phyloP scores from a whole-genome alignment of 108 stramenopile species.

The Bacterosira constricta region DNA sequence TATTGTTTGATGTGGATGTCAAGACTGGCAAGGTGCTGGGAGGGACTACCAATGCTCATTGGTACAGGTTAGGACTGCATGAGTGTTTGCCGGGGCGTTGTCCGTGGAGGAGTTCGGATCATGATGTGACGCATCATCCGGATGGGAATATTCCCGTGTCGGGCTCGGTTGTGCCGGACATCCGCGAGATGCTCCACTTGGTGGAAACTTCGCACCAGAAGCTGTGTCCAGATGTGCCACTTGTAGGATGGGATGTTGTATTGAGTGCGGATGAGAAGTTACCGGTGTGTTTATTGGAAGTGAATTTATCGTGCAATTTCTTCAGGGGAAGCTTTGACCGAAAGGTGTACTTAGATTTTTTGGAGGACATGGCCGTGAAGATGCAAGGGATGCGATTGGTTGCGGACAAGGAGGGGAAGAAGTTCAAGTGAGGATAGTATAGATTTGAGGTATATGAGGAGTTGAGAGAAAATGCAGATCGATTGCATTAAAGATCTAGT shows the following conservation, averaged over 20 bases:
- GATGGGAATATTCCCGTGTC: slow-evolving; percentile 80
- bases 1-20: slow-evolving; percentile 96
- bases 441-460: no score
- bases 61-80: slow-evolving; percentile 89
- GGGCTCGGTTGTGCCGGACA: slow-evolving; percentile 73
- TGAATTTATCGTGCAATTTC: slow-evolving; percentile 85
- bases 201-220: slow-evolving; percentile 81
- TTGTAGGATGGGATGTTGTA: slow-evolving; percentile 90
- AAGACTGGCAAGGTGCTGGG: slow-evolving; percentile 76
- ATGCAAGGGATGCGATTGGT: slow-evolving; percentile 51
- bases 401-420: slow-evolving; percentile 44
- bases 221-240: slow-evolving; percentile 80
- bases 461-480: no score
- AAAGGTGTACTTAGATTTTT: slow-evolving; percentile 74
- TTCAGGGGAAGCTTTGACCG: slow-evolving; percentile 85
- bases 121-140: slow-evolving; percentile 71
- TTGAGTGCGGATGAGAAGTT: slow-evolving; percentile 66
- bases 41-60: slow-evolving; percentile 97
- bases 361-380: slow-evolving; percentile 61
- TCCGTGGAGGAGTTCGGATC: slow-evolving; percentile 71
- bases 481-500: no score
- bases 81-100: slow-evolving; percentile 64
- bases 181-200: slow-evolving; percentile 62
- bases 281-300: slow-evolving; percentile 84
- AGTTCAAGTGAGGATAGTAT: slow-evolving; percentile 17